Evolutionary conservation across 345 rosid species (phyloP).

Genomic region (Bretschneidera sinensis): DNA sequence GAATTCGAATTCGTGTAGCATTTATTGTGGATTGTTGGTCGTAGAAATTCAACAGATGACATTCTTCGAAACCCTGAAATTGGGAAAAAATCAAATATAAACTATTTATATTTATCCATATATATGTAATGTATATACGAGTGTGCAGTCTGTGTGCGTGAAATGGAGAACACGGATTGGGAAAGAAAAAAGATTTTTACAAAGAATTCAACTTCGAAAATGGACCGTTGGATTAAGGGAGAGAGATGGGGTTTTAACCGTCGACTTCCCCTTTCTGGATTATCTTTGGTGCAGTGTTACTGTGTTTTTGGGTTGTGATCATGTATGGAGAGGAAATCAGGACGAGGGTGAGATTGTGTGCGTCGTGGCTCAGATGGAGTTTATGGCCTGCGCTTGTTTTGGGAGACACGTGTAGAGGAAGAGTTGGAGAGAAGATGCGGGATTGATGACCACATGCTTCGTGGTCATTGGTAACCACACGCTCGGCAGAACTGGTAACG

Average conservation of each 20-base stretch:
- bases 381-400: not conserved
- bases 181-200: slow-evolving; percentile 6
- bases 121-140: too few species aligned
- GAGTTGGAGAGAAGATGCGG: not conserved
- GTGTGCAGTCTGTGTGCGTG: too few species aligned
- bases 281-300: too few species aligned
- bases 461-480: slow-evolving; percentile 7
- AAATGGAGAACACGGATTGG: too few species aligned
- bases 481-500: not conserved
- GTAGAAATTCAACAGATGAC: slow-evolving; percentile 37
- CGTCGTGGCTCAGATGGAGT: not conserved
- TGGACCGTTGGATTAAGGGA: slow-evolving; percentile 28
- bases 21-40: slow-evolving; percentile 31
- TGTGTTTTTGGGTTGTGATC: not conserved
- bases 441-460: not conserved
- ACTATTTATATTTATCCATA: slow-evolving; percentile 16
- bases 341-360: not conserved
- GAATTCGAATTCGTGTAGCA: slow-evolving; percentile 13
- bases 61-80: slow-evolving; percentile 38
- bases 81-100: slow-evolving; percentile 10
- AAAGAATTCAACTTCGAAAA: slow-evolving; percentile 20
- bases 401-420: not conserved
- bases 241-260: not conserved
- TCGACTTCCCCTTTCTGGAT: not conserved
- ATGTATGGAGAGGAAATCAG: not conserved